Base-by-base conservation (phyloP, 345 rosid species). In the Euphorbia pulcherrima region DNA sequence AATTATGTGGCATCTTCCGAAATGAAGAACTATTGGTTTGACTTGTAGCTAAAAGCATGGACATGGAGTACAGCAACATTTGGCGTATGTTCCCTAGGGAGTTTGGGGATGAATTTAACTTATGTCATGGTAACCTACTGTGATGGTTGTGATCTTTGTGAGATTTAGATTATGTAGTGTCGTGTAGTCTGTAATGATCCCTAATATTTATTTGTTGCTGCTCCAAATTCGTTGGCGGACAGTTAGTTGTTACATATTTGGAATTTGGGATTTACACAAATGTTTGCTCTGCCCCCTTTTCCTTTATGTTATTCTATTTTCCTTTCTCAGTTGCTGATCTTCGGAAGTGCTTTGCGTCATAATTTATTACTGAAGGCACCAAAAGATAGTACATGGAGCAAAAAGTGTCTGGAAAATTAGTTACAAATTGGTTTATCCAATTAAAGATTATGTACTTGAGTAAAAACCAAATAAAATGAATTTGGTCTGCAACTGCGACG, bases 221-320 rank as follows among this genome's bases (percentile, higher is more conserved):
- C 63, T 26, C 33, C 35, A 8, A 61, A 57, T 41, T 48, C 53
- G 54, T 52, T 52, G 68, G 52, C 29, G 8, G 6, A 7, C 35
- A 62, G 23, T 26, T 73, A 40, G 54, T 55, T 46, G 80, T 26
- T 4, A 30, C 30, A 41, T 29, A 57, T 40, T 57, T 27, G 73
- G 33, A 59, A 30, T 60, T 21, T 14, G 20, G 26, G 21, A 37
- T 39, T 55, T 8, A 53, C 28, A 21, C 7, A 23, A 10, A 53
- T 16, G 16, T 14, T 44, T 44, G 50, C 50, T 11, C 50, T 44
- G 18, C 50, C 50, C 18, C 16, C 16, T 23, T 10, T 21, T 10
- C 0, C 1, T 24, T 53, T 10, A 0, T 21, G 3, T 7, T 21
- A 2, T 21, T 21, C 8, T 53, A n/a, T 7, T 21, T 10, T 21